Conservation (phyloP, 139 green algal genomes). For the Chlamydomonas sp. region DNA sequence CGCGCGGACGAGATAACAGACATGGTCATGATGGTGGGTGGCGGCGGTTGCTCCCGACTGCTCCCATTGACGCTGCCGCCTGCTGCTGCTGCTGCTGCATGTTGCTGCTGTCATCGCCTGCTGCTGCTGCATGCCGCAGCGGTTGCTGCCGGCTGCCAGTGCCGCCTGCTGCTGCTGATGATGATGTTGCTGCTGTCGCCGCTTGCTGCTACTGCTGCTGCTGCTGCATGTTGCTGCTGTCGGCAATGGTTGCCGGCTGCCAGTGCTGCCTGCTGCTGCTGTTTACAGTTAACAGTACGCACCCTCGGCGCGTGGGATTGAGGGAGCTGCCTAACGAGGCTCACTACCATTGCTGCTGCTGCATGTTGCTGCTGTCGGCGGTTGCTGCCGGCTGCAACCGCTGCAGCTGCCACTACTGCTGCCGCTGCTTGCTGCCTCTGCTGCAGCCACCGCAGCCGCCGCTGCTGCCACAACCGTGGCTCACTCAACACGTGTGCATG, state of each 20-base stretch:
- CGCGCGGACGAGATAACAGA: constrained; percentile 3
- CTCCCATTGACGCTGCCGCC: neutral
- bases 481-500: neutral
- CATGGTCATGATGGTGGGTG: constrained; percentile 5
- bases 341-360: neutral
- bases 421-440: neutral
- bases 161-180: too few relatives aligned
- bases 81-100: neutral
- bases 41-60: neutral
- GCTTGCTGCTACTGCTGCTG: too few relatives aligned
- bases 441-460: neutral
- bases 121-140: too few relatives aligned
- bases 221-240: too few relatives aligned
- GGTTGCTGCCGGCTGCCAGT: too few relatives aligned
- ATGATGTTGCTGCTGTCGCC: too few relatives aligned
- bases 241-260: too few relatives aligned
- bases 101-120: neutral
- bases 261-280: too few relatives aligned
- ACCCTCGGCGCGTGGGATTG: too few relatives aligned
- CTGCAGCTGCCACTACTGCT: neutral
- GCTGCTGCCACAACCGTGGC: neutral
- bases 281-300: too few relatives aligned
- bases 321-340: neutral
- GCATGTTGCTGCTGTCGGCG: neutral
- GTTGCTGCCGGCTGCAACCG: neutral